Percentiles rank a stretch among this genome's conserved stretches.
These are phyloP conservation scores for Prunus fruticosa DNA, from an alignment of 306 rosid species.

Conservation along the genomic window DNA sequence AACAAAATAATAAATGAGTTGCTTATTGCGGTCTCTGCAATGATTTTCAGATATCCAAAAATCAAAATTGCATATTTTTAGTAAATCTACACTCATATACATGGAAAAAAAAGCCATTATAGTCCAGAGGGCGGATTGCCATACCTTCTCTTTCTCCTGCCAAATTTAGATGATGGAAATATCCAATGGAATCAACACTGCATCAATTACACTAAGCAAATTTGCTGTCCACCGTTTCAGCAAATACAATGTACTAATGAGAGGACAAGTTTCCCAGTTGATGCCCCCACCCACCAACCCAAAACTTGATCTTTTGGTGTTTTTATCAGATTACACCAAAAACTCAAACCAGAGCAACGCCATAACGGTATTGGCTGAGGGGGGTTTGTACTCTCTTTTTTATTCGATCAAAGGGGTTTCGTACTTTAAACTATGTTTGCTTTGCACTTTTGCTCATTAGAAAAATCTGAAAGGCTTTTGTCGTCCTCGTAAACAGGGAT, in stretches of 20 bases:
- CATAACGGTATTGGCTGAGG: slow-evolving; percentile 25
- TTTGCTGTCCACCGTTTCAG: not conserved
- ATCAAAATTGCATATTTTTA: not conserved
- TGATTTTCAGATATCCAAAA: not conserved
- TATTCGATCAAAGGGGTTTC: no score
- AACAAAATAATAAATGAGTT: slow-evolving; percentile 10
- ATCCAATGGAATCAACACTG: slow-evolving; percentile 26
- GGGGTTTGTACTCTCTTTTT: no score
- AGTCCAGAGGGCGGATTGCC: slow-evolving; percentile 1
- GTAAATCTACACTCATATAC: not conserved
- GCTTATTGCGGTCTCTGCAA: not conserved
- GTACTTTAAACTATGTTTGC: slow-evolving; percentile 1
- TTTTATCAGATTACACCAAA: slow-evolving; percentile 10
- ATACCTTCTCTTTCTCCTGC: not conserved
- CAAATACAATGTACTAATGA: not conserved
- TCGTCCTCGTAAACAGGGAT: slow-evolving; percentile 44
- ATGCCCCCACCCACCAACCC: slow-evolving; percentile 12
- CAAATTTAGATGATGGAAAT: slow-evolving; percentile 15
- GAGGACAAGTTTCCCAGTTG: not conserved
- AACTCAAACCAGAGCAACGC: slow-evolving; percentile 4
- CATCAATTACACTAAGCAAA: slow-evolving; percentile 6
- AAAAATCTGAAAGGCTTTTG: slow-evolving; percentile 36
- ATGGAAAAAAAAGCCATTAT: not conserved
- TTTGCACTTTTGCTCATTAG: slow-evolving; percentile 22
- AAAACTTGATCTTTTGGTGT: not conserved